phyloP scores from a whole-genome alignment of 192 early-diverging fungal species.

The Martensiomyces pterosporus region DNA sequence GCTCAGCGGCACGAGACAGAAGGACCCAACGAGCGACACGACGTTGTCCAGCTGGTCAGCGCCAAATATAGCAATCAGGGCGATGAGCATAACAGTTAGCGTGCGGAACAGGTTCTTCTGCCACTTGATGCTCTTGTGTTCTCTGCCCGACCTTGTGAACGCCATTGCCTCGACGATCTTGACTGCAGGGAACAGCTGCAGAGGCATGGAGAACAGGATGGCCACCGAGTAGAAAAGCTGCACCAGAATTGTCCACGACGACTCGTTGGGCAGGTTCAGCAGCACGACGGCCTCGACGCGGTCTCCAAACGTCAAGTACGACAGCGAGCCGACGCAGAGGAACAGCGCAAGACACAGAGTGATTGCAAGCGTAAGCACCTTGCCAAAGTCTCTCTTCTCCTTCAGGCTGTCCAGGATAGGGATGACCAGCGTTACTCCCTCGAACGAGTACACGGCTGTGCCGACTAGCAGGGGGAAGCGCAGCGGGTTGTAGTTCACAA shows the following conservation, averaged over 20 bases:
- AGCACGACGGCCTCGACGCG: conserved; percentile 86
- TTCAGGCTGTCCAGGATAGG: conserved; percentile 77
- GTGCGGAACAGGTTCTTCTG: conserved; percentile 81
- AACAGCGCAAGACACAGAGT: conserved; percentile 77
- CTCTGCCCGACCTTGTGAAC: conserved; percentile 80
- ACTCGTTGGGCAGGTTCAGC: conserved; percentile 75
- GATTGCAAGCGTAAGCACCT: conserved; percentile 75
- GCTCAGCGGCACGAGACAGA: conserved; percentile 71
- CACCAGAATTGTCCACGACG: conserved; percentile 63
- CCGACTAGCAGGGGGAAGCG: conserved; percentile 89
- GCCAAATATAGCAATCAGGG: conserved; percentile 73
- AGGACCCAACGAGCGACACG: conserved; percentile 79
- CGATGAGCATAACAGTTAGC: conserved; percentile 59
- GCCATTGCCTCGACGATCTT: conserved; percentile 87
- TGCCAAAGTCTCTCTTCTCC: conserved; percentile 76
- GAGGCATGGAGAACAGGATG: conserved; percentile 91
- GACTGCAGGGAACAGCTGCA: conserved; percentile 91
- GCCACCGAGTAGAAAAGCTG: conserved; percentile 88
- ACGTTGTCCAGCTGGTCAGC: conserved; percentile 78
- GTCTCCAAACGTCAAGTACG: conserved; percentile 86
- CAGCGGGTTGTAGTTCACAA: conserved; percentile 73
- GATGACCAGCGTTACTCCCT: conserved; percentile 81
- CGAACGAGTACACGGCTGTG: conserved; percentile 91
- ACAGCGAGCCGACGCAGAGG: conserved; percentile 75
- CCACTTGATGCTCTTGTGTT: conserved; percentile 74